Conservation (phyloP, 78 protist genomes). For the Monosiga brevicollis region DNA sequence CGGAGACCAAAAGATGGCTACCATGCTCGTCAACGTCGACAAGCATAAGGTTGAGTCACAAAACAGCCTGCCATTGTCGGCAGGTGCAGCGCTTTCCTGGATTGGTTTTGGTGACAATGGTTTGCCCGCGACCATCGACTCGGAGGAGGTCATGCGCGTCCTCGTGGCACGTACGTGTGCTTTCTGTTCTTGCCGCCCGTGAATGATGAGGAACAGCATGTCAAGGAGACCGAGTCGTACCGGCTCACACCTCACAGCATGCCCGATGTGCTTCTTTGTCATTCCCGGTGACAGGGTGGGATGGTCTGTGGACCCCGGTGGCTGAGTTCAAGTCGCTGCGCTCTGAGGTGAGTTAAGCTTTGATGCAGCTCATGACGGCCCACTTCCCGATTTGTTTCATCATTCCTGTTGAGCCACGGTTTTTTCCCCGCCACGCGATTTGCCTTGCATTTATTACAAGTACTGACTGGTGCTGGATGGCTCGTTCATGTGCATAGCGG, state of each 20-base stretch:
- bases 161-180: neutral
- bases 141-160: neutral
- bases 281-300: neutral
- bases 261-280: neutral
- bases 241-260: no score
- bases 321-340: neutral
- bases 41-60: neutral
- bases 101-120: neutral
- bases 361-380: no score
- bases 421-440: no score
- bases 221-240: no score
- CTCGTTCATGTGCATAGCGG: no score
- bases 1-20: neutral
- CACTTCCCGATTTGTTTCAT: no score
- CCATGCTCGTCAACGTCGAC: neutral
- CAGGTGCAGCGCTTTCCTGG: neutral
- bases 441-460: no score
- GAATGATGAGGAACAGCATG: no score
- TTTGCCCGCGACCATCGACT: neutral
- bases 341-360: neutral
- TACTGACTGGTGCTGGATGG: no score
- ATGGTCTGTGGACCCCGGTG: neutral
- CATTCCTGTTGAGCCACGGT: no score
- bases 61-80: neutral
- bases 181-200: no score